Base-by-base conservation (phyloP, 129 eudicot genomes). In the Gnaphalium uliginosum region DNA sequence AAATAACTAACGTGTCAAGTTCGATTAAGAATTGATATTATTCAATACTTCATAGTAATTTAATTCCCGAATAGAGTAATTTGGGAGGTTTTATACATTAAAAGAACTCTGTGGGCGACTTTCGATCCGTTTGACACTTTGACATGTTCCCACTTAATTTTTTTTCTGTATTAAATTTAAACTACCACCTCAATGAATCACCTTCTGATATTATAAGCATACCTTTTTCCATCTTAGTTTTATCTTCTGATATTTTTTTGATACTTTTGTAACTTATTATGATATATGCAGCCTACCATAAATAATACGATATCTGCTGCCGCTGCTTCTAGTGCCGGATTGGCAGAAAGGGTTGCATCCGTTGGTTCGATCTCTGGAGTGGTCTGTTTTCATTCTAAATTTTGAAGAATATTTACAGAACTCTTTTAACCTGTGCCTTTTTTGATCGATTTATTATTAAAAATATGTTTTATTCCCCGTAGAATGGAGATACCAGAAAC, bases 401-500 rank as follows among this genome's bases (percentile, higher is more conserved):
- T 71, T 69, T 21, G 21, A 30, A 66, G 1, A 32, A 65, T 67
- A 30, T 48, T 32, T 46, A 53, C 43, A 21, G 25, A 32, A 33
- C 13, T 66, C 14, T 17, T 65, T 30, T 13, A 75, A 27, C n/a
- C 21, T 65, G 24, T 19, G 24, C 11, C 2, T 59, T 6, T 30
- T 51, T 72, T 79, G 13, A 33, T 79, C 2, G 14, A 25, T 63
- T 33, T 68, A 32, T 19, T 62, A 30, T 69, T 24, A 11, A 13
- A 43, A 3, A 14, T 46, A 46, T 46, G 53, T 14, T 14, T 14
- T 46, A 2, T 13, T 46, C 18, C 18, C 53, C 0, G n/a, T 67
- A 93, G 98, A 93, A 90, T 71, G 96, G 96, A 24, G 98, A 93
- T 73, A 62, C 80, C 37, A 85, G 96, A 76, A 85, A 85, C 70